Conservation (phyloP, 2,329 filamentous ascomycete genomes). For the Xylaria sp. region DNA sequence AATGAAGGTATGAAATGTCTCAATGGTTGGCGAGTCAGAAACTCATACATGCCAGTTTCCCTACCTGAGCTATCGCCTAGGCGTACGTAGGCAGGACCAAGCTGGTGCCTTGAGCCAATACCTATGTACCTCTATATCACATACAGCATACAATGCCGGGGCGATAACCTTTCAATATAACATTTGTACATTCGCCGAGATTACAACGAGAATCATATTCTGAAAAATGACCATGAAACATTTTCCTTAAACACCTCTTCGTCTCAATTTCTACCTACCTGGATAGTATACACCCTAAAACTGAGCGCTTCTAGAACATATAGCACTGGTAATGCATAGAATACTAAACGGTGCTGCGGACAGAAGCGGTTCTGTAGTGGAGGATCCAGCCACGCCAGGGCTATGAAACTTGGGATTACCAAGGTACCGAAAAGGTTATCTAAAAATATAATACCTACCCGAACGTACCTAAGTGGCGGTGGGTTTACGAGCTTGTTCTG, state of each 20-base stretch:
- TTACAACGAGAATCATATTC: neutral
- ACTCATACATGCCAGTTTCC: constrained; percentile 17
- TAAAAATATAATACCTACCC: constrained; percentile 4
- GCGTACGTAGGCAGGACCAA: constrained; percentile 11
- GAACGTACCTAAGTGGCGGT: neutral
- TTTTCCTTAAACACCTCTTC: neutral
- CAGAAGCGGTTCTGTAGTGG: neutral
- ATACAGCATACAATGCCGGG: neutral
- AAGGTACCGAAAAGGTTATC: neutral
- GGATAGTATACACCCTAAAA: too few species aligned
- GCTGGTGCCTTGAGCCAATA: constrained; percentile 5
- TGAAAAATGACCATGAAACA: neutral
- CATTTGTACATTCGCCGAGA: neutral
- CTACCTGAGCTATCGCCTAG: constrained; percentile 2
- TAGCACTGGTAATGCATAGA: neutral
- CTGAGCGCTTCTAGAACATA: neutral
- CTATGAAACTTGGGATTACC: neutral
- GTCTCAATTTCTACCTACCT: too few species aligned
- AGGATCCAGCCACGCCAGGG: neutral
- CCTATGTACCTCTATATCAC: neutral
- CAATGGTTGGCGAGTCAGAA: constrained; percentile 15
- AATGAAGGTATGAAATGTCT: constrained; percentile 20
- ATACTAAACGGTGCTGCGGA: neutral
- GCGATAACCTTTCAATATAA: neutral
- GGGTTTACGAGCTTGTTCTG: neutral